These are phyloP conservation scores for Pyrrhoderma noxium DNA, from an alignment of 1,284 basidiomycete genomes.

Conservation along the genomic window DNA sequence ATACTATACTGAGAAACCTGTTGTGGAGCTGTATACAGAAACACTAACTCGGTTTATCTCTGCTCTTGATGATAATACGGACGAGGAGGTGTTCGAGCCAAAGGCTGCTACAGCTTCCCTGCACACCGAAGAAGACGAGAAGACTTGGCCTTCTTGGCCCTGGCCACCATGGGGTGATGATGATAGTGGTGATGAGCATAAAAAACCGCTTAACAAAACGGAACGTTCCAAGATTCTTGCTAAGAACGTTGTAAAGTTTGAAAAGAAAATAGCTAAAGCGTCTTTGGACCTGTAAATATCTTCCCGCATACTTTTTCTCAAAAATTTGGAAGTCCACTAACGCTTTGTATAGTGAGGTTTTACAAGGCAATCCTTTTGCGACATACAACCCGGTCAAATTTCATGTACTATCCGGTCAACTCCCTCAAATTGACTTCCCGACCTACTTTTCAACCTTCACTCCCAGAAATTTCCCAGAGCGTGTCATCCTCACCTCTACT, in stretches of 20 bases:
- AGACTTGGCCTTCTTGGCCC: constrained; percentile 76
- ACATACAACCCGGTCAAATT: constrained; percentile 84
- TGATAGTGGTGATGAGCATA: constrained; percentile 43
- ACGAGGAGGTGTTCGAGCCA: constrained; percentile 20
- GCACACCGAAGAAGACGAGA: constrained; percentile 31
- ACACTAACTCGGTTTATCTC: constrained; percentile 66
- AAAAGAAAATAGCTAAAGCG: constrained; percentile 73
- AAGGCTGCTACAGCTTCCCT: constrained; percentile 17
- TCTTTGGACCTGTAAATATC: constrained; percentile 76
- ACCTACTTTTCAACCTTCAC: constrained; percentile 82
- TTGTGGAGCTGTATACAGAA: constrained; percentile 63
- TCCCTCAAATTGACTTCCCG: constrained; percentile 77
- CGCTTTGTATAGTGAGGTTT: constrained; percentile 40
- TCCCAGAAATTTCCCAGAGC: constrained; percentile 68
- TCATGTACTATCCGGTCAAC: constrained; percentile 59
- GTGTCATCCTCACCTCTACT: constrained; percentile 81
- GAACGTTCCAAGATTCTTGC: constrained; percentile 59
- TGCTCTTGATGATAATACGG: constrained; percentile 48
- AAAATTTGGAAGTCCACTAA: constrained; percentile 4
- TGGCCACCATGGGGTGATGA: constrained; percentile 77
- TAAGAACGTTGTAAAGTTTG: constrained; percentile 71
- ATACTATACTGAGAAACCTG: constrained; percentile 80
- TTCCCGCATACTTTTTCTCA: constrained; percentile 25
- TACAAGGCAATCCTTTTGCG: constrained; percentile 73
- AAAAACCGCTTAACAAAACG: constrained; percentile 33